phyloP scores from a whole-genome alignment of 495 filamentous ascomycete species.

The Penicillium psychrofluorescens region DNA sequence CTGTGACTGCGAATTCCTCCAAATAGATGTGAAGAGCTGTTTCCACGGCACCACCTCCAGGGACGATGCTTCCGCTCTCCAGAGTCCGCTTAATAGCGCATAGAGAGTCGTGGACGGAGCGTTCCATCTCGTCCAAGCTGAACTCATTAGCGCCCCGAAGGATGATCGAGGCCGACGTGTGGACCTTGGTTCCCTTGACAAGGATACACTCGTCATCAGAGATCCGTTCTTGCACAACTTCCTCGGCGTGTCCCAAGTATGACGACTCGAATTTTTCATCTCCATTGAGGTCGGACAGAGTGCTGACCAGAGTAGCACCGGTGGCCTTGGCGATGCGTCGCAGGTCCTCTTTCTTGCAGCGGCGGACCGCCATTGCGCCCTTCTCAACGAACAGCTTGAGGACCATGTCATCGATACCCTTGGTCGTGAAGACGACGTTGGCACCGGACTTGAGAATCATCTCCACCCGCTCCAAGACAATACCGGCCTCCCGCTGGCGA shows the following conservation, averaged over 20 bases:
- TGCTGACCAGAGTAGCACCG: slow-evolving; percentile 85
- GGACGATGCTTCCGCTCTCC: slow-evolving; percentile 94
- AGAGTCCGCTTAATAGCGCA: slow-evolving; percentile 95
- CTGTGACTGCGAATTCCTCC: slow-evolving; percentile 98
- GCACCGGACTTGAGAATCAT: slow-evolving; percentile 97
- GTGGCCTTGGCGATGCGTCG: slow-evolving; percentile 93
- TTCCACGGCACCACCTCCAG: slow-evolving; percentile 93
- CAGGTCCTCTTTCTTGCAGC: slow-evolving; percentile 98
- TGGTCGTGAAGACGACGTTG: slow-evolving; percentile 93
- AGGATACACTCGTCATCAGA: slow-evolving; percentile 98
- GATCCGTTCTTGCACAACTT: slow-evolving; percentile 93
- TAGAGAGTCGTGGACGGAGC: slow-evolving; percentile 92
- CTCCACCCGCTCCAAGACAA: slow-evolving; percentile 90
- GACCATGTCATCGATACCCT: slow-evolving; percentile 95
- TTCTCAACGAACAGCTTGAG: slow-evolving; percentile 92
- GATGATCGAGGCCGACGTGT: slow-evolving; percentile 92
- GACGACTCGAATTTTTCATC: slow-evolving; percentile 94
- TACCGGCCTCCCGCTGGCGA: slow-evolving; percentile 79
- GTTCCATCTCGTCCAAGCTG: slow-evolving; percentile 98
- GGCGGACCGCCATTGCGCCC: slow-evolving; percentile 90
- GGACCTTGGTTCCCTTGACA: slow-evolving; percentile 89
- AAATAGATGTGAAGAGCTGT: slow-evolving; percentile 99
- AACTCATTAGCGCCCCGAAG: slow-evolving; percentile 95
- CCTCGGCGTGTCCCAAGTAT: slow-evolving; percentile 82
- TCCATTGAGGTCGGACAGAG: slow-evolving; percentile 91